Evolutionary conservation across 2,329 filamentous ascomycete species (phyloP).

Genomic region (Chaetomium strumarium): DNA sequence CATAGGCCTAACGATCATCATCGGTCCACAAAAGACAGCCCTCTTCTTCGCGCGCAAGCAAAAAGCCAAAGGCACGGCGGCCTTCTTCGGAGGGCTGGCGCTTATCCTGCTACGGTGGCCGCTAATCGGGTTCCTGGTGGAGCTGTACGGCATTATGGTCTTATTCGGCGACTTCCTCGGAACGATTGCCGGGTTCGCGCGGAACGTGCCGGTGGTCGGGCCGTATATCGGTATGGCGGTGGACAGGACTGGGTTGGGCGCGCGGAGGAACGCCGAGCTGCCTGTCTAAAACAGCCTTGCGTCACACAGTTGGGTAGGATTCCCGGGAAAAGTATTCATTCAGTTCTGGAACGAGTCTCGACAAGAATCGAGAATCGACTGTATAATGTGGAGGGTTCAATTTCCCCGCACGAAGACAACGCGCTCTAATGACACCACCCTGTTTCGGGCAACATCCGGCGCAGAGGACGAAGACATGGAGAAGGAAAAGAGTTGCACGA

Average conservation of each 20-base stretch:
- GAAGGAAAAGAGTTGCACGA: background rate
- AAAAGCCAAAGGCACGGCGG: slow-evolving; percentile 85
- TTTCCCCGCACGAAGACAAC: too few relatives aligned
- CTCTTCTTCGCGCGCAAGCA: slow-evolving; percentile 92
- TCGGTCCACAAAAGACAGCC: slow-evolving; percentile 84
- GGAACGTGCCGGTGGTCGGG: slow-evolving; percentile 77
- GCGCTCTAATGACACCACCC: too few relatives aligned
- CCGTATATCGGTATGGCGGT: slow-evolving; percentile 74
- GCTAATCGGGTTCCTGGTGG: slow-evolving; percentile 81
- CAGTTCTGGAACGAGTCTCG: too few relatives aligned
- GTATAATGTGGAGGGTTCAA: too few relatives aligned
- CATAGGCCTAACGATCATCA: slow-evolving; percentile 91
- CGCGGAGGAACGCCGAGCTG: slow-evolving; percentile 64
- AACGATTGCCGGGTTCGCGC: slow-evolving; percentile 82
- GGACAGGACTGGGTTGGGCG: slow-evolving; percentile 60
- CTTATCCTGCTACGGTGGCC: slow-evolving; percentile 90
- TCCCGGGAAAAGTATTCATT: background rate
- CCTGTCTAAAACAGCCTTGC: slow-evolving; percentile 54
- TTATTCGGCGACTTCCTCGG: slow-evolving; percentile 95
- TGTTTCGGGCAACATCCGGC: too few relatives aligned
- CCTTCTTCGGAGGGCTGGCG: slow-evolving; percentile 75
- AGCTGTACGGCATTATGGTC: slow-evolving; percentile 87
- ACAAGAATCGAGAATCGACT: too few relatives aligned
- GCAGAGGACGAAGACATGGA: background rate
- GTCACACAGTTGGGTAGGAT: background rate